Conservation (phyloP, 1,139 yeast genomes). For the Suhomyces terraborum region DNA sequence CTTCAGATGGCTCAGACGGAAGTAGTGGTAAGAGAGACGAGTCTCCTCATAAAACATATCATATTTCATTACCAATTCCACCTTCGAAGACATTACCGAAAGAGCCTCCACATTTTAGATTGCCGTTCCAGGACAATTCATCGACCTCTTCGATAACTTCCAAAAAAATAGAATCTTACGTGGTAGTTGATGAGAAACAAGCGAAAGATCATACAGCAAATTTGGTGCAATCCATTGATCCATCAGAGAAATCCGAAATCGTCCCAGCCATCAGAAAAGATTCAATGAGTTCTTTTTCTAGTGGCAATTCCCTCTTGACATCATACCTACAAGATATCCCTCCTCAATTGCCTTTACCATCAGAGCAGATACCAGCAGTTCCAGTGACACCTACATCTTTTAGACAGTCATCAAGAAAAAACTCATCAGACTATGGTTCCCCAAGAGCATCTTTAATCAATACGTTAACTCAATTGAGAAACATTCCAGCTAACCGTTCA, state of each 20-base stretch:
- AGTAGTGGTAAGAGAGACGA: slow-evolving; percentile 3
- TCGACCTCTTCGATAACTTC: slow-evolving; percentile 4
- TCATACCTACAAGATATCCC: slow-evolving; percentile 51
- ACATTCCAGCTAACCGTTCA: slow-evolving; percentile 39
- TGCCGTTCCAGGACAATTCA: slow-evolving; percentile 59
- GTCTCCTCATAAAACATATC: slow-evolving; percentile 14
- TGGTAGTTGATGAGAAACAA: slow-evolving; percentile 4
- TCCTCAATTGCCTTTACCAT: slow-evolving; percentile 56
- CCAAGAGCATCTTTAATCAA: slow-evolving; percentile 48
- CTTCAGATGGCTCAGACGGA: slow-evolving; percentile 10
- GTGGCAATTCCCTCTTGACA: slow-evolving; percentile 31
- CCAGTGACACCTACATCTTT: slow-evolving; percentile 41
- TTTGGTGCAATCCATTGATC: slow-evolving; percentile 27
- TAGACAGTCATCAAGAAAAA: slow-evolving; percentile 38
- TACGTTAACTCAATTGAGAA: slow-evolving; percentile 45
- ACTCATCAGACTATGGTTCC: slow-evolving; percentile 41
- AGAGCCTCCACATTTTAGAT: slow-evolving; percentile 54
- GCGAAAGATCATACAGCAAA: slow-evolving; percentile 15
- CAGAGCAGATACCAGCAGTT: slow-evolving; percentile 50
- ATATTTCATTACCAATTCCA: slow-evolving; percentile 29
- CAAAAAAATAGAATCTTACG: slow-evolving; percentile 10
- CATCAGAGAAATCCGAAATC: not conserved
- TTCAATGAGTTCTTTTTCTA: slow-evolving; percentile 33
- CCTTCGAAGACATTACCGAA: slow-evolving; percentile 27
- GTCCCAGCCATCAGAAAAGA: slow-evolving; percentile 24